Evolutionary conservation across 148 eudicot genomes (phyloP), one percentile per base, ranked within the genome.

Genomic region (Rhododendron ovatum): DNA sequence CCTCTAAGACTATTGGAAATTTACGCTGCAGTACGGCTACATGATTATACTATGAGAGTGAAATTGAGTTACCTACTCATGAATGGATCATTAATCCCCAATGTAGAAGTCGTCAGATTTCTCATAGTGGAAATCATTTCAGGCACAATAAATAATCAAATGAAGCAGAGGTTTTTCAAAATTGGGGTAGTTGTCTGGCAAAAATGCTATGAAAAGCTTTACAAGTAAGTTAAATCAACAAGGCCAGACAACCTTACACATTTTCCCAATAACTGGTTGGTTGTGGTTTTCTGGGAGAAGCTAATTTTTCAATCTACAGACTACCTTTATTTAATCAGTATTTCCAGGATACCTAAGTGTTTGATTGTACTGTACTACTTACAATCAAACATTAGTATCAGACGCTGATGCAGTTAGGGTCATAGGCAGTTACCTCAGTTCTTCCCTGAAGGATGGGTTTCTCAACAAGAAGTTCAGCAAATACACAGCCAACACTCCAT

Each of bases 401-500:
- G 28, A 77, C 22, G 12, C 43, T 20, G 50, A 41, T n/a, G 30
- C 81, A n/a, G 76, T 13, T 78, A 45, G 45, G 81, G 30, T 78
- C 33, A 78, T 78, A 78, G 57, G 33, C 35, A 57, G 53, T 47
- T 45, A 90, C 92, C 92, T 90, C 92, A 48, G 92, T 90, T 89
- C 92, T 87, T 22, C 92, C 92, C 35, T 85, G 87, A 17, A 90
- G 79, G 51, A 90, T 51, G 67, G 92, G 92, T 77, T 78, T 83
- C 22, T 90, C 92, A 81, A 87, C 7, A 59, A 89, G 76, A 65
- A 90, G 88, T 69, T 90, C 92, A 30, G 89, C 90, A 87, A 90
- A 87, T 48, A 89, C 88, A 77, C 92, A 90, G 22, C 92, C 92
- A 11, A 87, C 86, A 77, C 92, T 90, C 92, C 92, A 90, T 0